phyloP scores from a whole-genome alignment of 1,284 basidiomycete genomes.

The Sanghuangporus sanghuang region DNA sequence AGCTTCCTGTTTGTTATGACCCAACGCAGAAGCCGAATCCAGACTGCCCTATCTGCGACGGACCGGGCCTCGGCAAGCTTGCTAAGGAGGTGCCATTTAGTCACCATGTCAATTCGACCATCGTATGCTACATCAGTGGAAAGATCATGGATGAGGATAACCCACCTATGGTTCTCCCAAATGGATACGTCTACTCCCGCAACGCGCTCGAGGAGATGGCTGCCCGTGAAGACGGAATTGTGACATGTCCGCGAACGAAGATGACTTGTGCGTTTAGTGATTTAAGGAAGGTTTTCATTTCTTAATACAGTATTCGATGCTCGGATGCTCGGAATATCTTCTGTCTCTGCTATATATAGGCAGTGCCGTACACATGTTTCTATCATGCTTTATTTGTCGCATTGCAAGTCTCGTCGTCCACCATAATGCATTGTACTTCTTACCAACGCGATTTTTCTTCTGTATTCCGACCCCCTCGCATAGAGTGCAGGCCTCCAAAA shows the following conservation, averaged over 20 bases:
- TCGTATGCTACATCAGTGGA: constrained; percentile 88
- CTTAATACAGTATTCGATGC: constrained; percentile 30
- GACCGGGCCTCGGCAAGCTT: constrained; percentile 63
- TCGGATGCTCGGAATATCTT: too few species aligned
- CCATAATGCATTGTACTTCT: neutral
- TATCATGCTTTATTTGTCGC: neutral
- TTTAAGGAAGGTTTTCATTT: constrained; percentile 86
- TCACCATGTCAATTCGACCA: constrained; percentile 92
- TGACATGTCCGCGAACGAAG: constrained; percentile 79
- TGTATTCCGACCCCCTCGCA: too few species aligned
- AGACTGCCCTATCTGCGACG: constrained; percentile 90
- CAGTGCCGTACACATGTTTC: neutral
- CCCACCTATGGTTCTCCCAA: constrained; percentile 87
- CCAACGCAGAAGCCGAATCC: constrained; percentile 56
- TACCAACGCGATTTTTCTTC: neutral
- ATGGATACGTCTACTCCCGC: constrained; percentile 89
- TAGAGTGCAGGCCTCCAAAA: too few species aligned
- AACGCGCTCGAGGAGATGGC: constrained; percentile 86
- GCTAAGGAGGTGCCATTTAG: constrained; percentile 87
- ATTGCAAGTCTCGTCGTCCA: neutral
- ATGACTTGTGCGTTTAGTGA: constrained; percentile 58
- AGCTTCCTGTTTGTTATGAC: constrained; percentile 74
- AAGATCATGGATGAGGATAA: constrained; percentile 94
- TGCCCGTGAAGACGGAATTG: constrained; percentile 61
- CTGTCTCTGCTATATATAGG: neutral